These are phyloP conservation scores for Colletotrichum siamense DNA, from an alignment of 2,329 filamentous ascomycete species.

Conservation along the genomic window DNA sequence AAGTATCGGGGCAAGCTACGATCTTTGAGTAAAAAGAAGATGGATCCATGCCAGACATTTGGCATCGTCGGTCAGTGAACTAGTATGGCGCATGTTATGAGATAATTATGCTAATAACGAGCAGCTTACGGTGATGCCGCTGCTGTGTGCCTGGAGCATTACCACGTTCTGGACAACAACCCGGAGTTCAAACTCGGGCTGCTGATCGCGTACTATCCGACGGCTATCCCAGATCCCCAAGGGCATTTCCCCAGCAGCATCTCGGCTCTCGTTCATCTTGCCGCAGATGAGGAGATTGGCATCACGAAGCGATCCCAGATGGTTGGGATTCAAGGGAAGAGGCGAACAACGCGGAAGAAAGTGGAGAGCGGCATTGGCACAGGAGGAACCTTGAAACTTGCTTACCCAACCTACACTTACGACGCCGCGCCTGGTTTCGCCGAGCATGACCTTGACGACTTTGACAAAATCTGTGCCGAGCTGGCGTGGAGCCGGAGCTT, in stretches of 20 bases:
- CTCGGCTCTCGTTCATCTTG: conserved; percentile 44
- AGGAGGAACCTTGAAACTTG: conserved; percentile 39
- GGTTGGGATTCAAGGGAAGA: conserved; percentile 50
- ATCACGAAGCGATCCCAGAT: conserved; percentile 48
- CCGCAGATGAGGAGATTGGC: conserved; percentile 41
- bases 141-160: conserved; percentile 47
- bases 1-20: conserved; percentile 40
- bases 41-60: conserved; percentile 47
- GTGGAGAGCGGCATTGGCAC: conserved; percentile 42
- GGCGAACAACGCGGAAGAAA: conserved; percentile 35
- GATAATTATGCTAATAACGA: not conserved
- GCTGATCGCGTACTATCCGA: conserved; percentile 52
- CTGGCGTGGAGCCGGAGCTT: conserved; percentile 74
- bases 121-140: conserved; percentile 50
- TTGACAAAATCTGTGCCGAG: conserved; percentile 66
- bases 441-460: conserved; percentile 72
- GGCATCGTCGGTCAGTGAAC: conserved; percentile 44
- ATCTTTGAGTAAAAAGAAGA: conserved; percentile 33
- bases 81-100: accelerated
- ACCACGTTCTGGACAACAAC: conserved; percentile 50
- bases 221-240: conserved; percentile 46
- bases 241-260: conserved; percentile 45
- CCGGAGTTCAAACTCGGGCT: conserved; percentile 45
- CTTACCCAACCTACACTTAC: conserved; percentile 47
- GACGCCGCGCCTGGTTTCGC: conserved; percentile 69